Evolutionary conservation across 2,329 filamentous ascomycete species (phyloP), one percentile per base, ranked within the genome.

Genomic region (Helminthosporium solani): DNA sequence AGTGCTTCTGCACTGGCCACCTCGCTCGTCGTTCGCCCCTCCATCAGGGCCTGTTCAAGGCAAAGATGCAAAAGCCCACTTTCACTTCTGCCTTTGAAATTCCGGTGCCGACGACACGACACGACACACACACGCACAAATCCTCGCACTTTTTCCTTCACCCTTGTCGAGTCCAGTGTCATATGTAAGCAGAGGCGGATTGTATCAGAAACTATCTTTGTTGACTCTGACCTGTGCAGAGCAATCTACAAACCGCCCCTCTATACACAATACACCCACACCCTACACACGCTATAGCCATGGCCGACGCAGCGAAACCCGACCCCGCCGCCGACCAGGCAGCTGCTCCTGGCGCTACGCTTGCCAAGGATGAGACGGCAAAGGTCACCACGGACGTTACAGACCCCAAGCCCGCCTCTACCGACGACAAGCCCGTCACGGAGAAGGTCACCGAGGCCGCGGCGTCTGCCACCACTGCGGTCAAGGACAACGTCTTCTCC

Each of bases 401-500:
- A 18, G 67, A 70, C 45, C 53, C 60, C 33, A 65, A 66, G 60
- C 73, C 72, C 56, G 75, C 75, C 58, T 75, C 66, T n/a, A 53
- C 56, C 8, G 34, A 33, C 14, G 38, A 40, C 25, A 40, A 40
- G 38, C 42, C 53, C n/a, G 53, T 64, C 39, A 65, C 67, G 19
- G 67, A 71, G 59, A 67, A 63, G 45, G 64, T 66, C 39, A 66
- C 72, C 44, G 68, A 70, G 51, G 71, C 65, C 40, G 66, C 67
- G 15, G 49, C 64, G 5, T 57, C 57, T 34, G 64, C 68, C 19
- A 58, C 67, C 2, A 51, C 68, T 15, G 67, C 73, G 30, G 74
- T 74, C 16, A 77, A 76, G 66, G 75, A 77, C 61, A 77, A 77
- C 56, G 88, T 97, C 56, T 97, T 97, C 79, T 92, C 89, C 73